A percentile compares a stretch with the other conserved stretches of the same genome.
Conservation (phyloP, 768 basidiomycete species). For the Thelephora aurantiotincta region DNA sequence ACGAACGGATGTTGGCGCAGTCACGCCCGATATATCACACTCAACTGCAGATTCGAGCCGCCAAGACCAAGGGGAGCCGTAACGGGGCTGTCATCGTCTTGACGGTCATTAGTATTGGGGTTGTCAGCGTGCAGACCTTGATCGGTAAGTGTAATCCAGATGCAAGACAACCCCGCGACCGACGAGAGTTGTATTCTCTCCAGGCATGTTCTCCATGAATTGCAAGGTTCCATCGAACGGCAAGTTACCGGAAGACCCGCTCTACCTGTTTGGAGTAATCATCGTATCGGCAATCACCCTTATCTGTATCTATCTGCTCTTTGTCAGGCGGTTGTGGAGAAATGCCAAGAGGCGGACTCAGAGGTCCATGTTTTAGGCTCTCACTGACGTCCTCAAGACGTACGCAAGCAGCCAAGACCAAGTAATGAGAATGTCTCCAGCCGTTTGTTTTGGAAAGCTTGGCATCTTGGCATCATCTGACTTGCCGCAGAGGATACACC, state of each 20-base stretch:
- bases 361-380: background rate
- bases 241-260: constrained; percentile 19
- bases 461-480: too few species aligned
- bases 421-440: too few species aligned
- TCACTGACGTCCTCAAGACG: too few species aligned
- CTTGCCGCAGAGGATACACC: too few species aligned
- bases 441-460: too few species aligned
- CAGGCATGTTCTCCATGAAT: constrained; percentile 63
- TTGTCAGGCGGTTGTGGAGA: constrained; percentile 55
- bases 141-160: constrained; percentile 28
- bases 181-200: background rate
- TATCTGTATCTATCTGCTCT: constrained; percentile 24
- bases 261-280: constrained; percentile 42
- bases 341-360: constrained; percentile 27
- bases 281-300: constrained; percentile 31
- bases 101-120: constrained; percentile 49
- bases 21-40: constrained; percentile 79
- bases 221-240: constrained; percentile 44
- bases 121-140: constrained; percentile 48
- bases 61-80: constrained; percentile 41
- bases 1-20: constrained; percentile 79
- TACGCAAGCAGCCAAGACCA: too few species aligned
- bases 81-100: constrained; percentile 57
- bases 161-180: background rate
- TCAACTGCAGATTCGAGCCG: constrained; percentile 52